Base-by-base conservation (phyloP, 2,329 filamentous ascomycete genomes). In the Alternaria rosae region DNA sequence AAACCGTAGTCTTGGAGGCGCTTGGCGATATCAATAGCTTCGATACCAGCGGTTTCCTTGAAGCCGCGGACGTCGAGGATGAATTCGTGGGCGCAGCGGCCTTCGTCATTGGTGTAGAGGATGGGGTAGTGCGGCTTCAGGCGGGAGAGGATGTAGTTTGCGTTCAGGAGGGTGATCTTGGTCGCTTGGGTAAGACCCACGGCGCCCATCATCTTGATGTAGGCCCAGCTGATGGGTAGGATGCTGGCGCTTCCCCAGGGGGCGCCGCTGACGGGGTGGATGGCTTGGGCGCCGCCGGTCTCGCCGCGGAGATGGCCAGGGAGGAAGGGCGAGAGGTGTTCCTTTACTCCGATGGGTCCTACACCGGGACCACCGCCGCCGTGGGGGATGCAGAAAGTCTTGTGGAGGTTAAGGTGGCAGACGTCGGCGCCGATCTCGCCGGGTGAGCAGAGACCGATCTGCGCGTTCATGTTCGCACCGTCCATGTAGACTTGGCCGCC, bases 401-500 rank as follows among this genome's bases (percentile, higher is more conserved):
- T 98, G 88, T 98, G 94, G 43, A 98, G 86, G 81, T 98, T 98
- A 62, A 98, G 85, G 83, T 97, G 94, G 86, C 94, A 98, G 41
- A 97, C 94, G 78, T 98, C 94, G 28, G 94, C 94, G 20, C 94
- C 94, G 69, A 98, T 97, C 79, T 96, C 93, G 41, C 94, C 94
- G 2, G 94, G 94, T 1, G 93, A 97, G 83, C 93, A 97, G 11
- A 98, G 87, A 12, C 94, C 94, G 67, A 98, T 97, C 81, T 98
- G 94, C 17, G 94, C 94, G 77, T 97, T 98, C 93, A 97, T 95
- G 83, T 98, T 98, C 68, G 94, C 94, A 50, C 94, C 94, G 77
- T 98, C 94, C 94, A 98, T 97, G 84, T 97, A 98, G 15, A 98
- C 94, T 76, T 96, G 92, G 10, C 94, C 94, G 54, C 94, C 94